phyloP scores from a whole-genome alignment of 2,329 filamentous ascomycete species.

The Mollisia scopiformis region DNA sequence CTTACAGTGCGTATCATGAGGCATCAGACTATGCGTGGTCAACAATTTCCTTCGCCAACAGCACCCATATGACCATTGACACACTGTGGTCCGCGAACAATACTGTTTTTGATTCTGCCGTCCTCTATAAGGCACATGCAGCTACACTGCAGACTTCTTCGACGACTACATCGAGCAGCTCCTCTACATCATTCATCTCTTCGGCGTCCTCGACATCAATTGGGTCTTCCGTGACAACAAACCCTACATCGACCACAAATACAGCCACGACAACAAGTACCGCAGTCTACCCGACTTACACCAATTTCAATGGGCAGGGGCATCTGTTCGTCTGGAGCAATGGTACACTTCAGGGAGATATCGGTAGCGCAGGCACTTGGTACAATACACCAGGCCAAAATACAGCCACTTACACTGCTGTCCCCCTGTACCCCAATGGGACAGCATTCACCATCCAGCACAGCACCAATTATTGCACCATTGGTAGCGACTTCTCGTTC shows the following conservation, averaged over 20 bases:
- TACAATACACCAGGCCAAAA: constrained; percentile 6
- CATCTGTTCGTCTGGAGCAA: not conserved
- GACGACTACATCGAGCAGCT: not conserved
- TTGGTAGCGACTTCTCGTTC: constrained; percentile 2
- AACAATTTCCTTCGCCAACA: constrained; percentile 37
- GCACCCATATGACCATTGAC: constrained; percentile 42
- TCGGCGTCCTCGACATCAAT: not conserved
- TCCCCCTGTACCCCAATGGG: not conserved
- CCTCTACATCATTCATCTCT: not conserved
- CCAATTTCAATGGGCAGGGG: constrained; percentile 7
- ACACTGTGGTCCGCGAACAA: constrained; percentile 38
- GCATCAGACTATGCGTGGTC: constrained; percentile 43
- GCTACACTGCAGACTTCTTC: no score
- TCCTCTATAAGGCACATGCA: constrained; percentile 29
- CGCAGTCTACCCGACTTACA: not conserved
- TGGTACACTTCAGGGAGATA: not conserved
- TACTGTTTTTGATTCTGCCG: constrained; percentile 36
- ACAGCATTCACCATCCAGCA: not conserved
- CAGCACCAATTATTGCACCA: not conserved
- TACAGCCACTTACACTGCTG: constrained; percentile 2
- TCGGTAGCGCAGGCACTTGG: constrained; percentile 2
- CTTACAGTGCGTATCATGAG: constrained; percentile 34
- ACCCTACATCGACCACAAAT: constrained; percentile 1
- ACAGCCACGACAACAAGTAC: not conserved
- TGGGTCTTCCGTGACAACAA: not conserved